Base-by-base conservation (phyloP, 2,329 filamentous ascomycete species). In the Penicillium sp. region DNA sequence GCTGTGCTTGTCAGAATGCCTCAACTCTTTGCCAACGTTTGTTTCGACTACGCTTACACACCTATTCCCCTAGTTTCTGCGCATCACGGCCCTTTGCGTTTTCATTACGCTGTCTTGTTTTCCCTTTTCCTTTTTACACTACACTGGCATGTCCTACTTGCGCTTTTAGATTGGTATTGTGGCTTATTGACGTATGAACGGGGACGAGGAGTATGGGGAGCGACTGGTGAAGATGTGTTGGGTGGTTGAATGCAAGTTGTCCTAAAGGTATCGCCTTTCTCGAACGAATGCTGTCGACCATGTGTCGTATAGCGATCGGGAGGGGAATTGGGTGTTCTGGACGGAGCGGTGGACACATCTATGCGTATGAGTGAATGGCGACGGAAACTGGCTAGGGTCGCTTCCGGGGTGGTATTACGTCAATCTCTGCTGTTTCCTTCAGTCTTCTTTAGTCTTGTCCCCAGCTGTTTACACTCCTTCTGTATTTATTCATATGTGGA, bases 321-420 rank as follows among this genome's bases (percentile, higher is more conserved):
- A 41, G 52, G 29, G 62, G 56, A 52, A 45, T 26, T 48, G 30
- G 59, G 58, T 63, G 54, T 56, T 50, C 53, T 62, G 56, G 61
- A 47, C 63, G 56, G 46, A 21, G 21, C 21, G 49, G 54, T 44
- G 52, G 54, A 48, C 50, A 61, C 63, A 56, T 67, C 63, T 68
- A 44, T 51, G 49, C 56, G 58, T 56, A 51, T 60, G 55, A 64
- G 65, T 66, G 58, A 53, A 63, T 77, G 78, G 76, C 73, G 78
- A 78, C 67, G 78, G 78, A 79, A 68, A 70, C 69, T 79, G 76
- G 74, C 66, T 79, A 79, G 78, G 78, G 78, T 78, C 76, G 78
- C 78, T 76, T 79, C 78, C 76, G 78, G 78, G 78, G 78, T 76
- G 78, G 78, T 79, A 66, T 73, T 76, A 71, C 74, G 76, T 79